A percentile compares a stretch with the other conserved stretches of the same genome.
These are phyloP conservation scores for Psilocybe subaeruginosa DNA, from an alignment of 768 basidiomycete species.

Conservation along the genomic window DNA sequence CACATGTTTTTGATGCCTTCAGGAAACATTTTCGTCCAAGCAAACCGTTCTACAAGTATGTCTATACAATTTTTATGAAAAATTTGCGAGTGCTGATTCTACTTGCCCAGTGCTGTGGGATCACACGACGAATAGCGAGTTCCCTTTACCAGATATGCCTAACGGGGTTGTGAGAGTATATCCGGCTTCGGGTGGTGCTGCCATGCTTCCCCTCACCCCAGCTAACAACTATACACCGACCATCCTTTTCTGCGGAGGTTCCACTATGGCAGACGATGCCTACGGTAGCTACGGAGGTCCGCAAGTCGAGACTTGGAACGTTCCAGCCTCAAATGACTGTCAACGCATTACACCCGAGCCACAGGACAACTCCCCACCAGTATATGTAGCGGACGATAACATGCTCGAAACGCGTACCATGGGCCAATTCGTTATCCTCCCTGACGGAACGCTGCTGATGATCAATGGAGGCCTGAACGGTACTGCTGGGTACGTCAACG, in stretches of 20 bases:
- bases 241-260: slow-evolving; percentile 89
- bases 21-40: slow-evolving; percentile 79
- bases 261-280: slow-evolving; percentile 65
- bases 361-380: slow-evolving; percentile 56
- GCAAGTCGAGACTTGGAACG: slow-evolving; percentile 68
- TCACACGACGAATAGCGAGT: slow-evolving; percentile 55
- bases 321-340: slow-evolving; percentile 71
- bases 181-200: slow-evolving; percentile 84
- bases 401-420: slow-evolving; percentile 81
- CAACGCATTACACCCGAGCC: slow-evolving; percentile 88
- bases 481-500: slow-evolving; percentile 74
- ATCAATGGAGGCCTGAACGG: slow-evolving; percentile 84
- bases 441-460: slow-evolving; percentile 73
- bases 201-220: slow-evolving; percentile 89
- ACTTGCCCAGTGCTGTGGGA: slow-evolving; percentile 26
- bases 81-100: not conserved
- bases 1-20: slow-evolving; percentile 74
- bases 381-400: slow-evolving; percentile 71
- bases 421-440: slow-evolving; percentile 87
- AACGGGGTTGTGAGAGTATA: slow-evolving; percentile 76
- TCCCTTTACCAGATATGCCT: slow-evolving; percentile 71
- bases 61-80: slow-evolving; percentile 13
- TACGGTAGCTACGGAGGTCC: slow-evolving; percentile 82
- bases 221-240: slow-evolving; percentile 86
- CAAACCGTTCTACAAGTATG: slow-evolving; percentile 76